phyloP scores from a whole-genome alignment of 768 basidiomycete genomes.

The Hydnum rufescens region DNA sequence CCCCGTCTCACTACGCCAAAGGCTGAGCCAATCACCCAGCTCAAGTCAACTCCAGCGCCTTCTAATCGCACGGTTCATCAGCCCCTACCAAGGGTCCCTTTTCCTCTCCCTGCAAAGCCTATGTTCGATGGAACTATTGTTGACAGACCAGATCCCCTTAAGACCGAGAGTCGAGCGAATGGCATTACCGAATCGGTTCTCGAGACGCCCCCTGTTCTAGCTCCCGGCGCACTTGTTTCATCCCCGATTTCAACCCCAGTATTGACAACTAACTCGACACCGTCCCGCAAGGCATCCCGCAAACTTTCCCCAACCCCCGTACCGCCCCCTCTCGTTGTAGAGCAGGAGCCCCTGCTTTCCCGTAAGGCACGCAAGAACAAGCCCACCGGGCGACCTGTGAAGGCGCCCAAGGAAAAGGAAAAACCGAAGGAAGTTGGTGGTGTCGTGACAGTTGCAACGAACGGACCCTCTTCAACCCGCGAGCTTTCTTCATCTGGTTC shows the following conservation, averaged over 20 bases:
- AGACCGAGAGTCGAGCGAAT: constrained; percentile 5
- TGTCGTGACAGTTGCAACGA: background rate
- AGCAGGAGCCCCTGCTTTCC: constrained; percentile 10
- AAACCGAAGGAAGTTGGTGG: background rate
- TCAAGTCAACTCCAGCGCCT: background rate
- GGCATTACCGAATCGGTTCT: constrained; percentile 1
- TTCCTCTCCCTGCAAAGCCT: background rate
- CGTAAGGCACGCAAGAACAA: constrained; percentile 16
- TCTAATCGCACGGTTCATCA: background rate
- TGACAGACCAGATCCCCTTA: too few species aligned
- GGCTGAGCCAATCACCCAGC: background rate
- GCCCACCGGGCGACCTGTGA: constrained; percentile 11
- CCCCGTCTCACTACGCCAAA: background rate
- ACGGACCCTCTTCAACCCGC: background rate
- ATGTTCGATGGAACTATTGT: background rate
- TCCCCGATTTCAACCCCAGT: background rate
- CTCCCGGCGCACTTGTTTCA: constrained; percentile 1
- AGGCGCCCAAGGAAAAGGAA: constrained; percentile 5
- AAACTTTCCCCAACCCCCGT: background rate
- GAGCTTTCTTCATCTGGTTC: background rate
- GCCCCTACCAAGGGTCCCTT: background rate
- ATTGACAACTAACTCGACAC: constrained; percentile 11
- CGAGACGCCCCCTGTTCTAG: background rate
- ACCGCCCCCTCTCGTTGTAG: background rate
- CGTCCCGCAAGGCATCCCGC: background rate